Percentiles rank a stretch among this genome's conserved stretches.
Evolutionary conservation across 306 rosid genomes (phyloP).

Genomic region (Inga leiocalycina): DNA sequence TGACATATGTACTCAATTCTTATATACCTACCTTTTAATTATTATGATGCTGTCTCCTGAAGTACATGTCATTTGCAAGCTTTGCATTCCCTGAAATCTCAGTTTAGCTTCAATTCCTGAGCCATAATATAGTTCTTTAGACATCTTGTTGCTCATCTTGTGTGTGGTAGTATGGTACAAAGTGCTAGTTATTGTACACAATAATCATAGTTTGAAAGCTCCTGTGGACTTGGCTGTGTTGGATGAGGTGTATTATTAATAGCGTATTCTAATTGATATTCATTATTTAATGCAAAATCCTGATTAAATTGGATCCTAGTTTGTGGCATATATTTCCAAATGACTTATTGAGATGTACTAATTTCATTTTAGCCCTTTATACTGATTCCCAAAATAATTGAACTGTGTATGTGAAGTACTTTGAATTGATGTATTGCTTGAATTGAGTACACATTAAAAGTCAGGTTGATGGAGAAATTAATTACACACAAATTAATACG

Average conservation of each 20-base stretch:
- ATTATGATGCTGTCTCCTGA: background rate
- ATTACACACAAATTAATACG: background rate
- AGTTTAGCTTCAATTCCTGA: background rate
- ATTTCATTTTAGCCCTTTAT: conserved; percentile 7
- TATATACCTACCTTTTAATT: background rate
- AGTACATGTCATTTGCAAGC: background rate
- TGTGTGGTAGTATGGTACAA: background rate
- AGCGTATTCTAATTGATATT: conserved; percentile 2
- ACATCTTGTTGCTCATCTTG: background rate
- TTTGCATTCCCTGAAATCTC: background rate
- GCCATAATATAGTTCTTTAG: background rate
- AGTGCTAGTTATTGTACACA: conserved; percentile 1
- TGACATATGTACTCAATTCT: conserved; percentile 1
- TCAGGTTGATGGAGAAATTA: background rate
- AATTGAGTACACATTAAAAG: conserved; percentile 12
- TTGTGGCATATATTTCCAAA: background rate
- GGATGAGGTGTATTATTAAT: background rate
- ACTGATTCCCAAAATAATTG: conserved; percentile 9
- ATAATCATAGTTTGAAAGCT: conserved; percentile 10
- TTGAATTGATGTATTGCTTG: conserved; percentile 6
- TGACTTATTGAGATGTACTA: background rate
- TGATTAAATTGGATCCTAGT: background rate
- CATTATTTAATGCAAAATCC: background rate
- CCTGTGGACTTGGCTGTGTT: background rate
- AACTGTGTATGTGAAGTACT: background rate